Evolutionary conservation across 805 yeast species (phyloP).

Genomic region (Lipomyces kockii): DNA sequence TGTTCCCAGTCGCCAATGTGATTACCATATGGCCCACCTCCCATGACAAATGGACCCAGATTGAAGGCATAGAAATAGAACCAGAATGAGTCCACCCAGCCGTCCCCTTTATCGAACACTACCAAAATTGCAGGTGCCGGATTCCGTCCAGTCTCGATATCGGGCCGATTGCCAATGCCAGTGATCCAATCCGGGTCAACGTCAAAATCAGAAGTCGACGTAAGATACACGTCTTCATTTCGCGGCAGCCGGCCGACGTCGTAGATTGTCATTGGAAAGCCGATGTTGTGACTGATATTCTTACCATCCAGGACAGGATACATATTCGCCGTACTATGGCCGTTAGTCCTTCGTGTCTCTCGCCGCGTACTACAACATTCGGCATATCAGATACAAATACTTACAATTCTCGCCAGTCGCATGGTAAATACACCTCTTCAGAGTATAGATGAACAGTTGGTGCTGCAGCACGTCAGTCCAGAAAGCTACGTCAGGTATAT

Average conservation of each 20-base stretch:
- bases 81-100: conserved; percentile 96
- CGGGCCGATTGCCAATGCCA: conserved; percentile 70
- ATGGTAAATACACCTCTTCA: conserved; percentile 86
- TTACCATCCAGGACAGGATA: conserved; percentile 39
- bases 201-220: conserved; percentile 72
- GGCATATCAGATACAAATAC: conserved; percentile 46
- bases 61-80: conserved; percentile 94
- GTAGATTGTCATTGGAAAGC: conserved; percentile 40
- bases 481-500: neutral
- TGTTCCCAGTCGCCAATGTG: conserved; percentile 99
- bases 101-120: conserved; percentile 90
- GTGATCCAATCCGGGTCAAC: conserved; percentile 83
- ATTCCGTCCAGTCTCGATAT: conserved; percentile 70
- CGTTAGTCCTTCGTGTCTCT: conserved; percentile 51
- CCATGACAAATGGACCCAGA: conserved; percentile 96
- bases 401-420: conserved; percentile 67
- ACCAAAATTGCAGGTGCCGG: conserved; percentile 81
- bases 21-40: conserved; percentile 94
- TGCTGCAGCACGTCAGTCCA: conserved; percentile 36
- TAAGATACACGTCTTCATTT: conserved; percentile 56
- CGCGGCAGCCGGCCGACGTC: conserved; percentile 45
- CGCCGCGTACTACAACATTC: conserved; percentile 55
- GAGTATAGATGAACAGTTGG: conserved; percentile 87
- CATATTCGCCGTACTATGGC: conserved; percentile 36
- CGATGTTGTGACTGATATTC: conserved; percentile 41